Evolutionary conservation across 2,329 filamentous ascomycete genomes (phyloP), one percentile per base, ranked within the genome.

Genomic region (Mariannaea elegans): DNA sequence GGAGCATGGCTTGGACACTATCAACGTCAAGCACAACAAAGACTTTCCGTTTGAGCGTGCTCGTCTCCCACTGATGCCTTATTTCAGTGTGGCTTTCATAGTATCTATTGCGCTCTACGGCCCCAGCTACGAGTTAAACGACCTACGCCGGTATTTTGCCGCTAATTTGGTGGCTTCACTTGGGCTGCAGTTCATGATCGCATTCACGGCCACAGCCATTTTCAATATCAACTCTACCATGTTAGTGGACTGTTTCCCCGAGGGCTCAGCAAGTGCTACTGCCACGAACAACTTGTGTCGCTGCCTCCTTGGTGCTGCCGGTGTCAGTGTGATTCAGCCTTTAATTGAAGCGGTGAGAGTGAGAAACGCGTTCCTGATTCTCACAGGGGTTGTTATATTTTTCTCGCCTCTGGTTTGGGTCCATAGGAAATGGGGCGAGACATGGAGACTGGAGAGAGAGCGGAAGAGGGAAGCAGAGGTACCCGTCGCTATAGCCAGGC

Each of bases 31-130:
- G 12, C 16, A 18, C 38, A 41, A 41, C 38, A 41, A 21, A 21
- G 56, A 59, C n/a, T 59, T 59, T 10, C 56, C 56, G 3, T 48
- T 59, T 9, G 56, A 59, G 29, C 42, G 46, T 13, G 42, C 56
- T 16, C 56, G 56, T 6, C 56, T 53, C 23, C 42, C 41, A 3
- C 47, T 44, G 4, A 24, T 59, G 24, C 42, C 42, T 3, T 42
- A 45, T n/a, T 51, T 53, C 27, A 21, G 18, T 3, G 10, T 24
- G 1, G 27, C 52, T 2, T 59, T 59, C 21, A 29, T 53, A n/a
- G 21, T 59, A 13, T 41, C 56, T 1, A 53, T 49, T 4, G 23
- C 48, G 5, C 19, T 24, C 2, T 59, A 59, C 13, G 56, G 56
- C 12, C 38, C 18, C 8, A 41, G 38, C 38, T 41, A 41, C 18